Conservation (phyloP, 331 rosid genomes). For the Arachis monticola region DNA sequence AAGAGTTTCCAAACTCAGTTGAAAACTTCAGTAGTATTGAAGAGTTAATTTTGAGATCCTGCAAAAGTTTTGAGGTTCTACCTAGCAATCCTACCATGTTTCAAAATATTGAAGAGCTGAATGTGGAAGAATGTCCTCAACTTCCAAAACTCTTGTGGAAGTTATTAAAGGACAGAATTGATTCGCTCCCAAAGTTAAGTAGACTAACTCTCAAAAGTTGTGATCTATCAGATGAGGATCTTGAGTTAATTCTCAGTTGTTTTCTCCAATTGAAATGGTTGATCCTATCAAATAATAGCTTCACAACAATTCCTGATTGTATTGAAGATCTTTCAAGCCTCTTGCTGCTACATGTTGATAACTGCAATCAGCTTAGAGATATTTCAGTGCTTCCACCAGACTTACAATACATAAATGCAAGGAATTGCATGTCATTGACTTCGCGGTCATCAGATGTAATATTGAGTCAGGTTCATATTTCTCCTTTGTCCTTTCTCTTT, state of each 20-base stretch:
- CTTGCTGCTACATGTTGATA: constrained; percentile 35
- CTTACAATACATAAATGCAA: constrained; percentile 43
- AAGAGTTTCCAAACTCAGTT: constrained; percentile 39
- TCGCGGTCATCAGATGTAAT: constrained; percentile 31
- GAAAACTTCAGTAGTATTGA: constrained; percentile 29
- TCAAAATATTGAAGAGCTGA: constrained; percentile 37
- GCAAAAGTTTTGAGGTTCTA: constrained; percentile 32
- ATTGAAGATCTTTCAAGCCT: constrained; percentile 38
- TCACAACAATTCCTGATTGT: constrained; percentile 36
- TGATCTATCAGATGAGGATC: constrained; percentile 37
- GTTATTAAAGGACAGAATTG: constrained; percentile 3
- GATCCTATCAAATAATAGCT: constrained; percentile 36
- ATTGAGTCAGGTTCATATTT: constrained; percentile 31
- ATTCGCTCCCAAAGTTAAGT: constrained; percentile 31
- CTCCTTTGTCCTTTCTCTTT: not conserved
- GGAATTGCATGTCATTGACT: constrained; percentile 30
- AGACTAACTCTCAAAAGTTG: constrained; percentile 31
- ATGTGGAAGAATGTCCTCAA: constrained; percentile 37
- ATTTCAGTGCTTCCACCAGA: constrained; percentile 37
- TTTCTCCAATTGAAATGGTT: constrained; percentile 37
- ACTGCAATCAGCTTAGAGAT: constrained; percentile 36
- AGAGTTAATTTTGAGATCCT: constrained; percentile 33
- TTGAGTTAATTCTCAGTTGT: constrained; percentile 30
- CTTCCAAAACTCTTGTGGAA: constrained; percentile 32
- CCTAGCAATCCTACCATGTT: constrained; percentile 31